Conservation (phyloP, 495 filamentous ascomycete genomes). For the Monascus purpureus region DNA sequence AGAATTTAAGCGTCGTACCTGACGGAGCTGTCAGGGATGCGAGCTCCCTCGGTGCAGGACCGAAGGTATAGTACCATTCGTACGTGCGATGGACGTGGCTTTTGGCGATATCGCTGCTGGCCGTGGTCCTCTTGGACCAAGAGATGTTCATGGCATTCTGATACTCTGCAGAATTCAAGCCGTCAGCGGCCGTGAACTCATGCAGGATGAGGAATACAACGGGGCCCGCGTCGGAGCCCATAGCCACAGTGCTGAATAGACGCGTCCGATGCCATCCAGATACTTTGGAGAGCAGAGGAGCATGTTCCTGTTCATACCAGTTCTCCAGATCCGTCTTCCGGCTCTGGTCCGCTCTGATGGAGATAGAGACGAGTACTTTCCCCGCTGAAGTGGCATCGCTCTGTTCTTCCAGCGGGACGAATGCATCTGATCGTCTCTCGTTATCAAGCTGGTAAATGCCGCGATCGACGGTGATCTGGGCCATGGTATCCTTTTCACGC, state of each 20-base stretch:
- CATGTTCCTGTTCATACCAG: conserved; percentile 64
- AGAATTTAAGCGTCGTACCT: conserved; percentile 10
- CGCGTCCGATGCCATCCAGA: conserved; percentile 65
- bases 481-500: conserved; percentile 62
- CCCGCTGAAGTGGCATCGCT: conserved; percentile 46
- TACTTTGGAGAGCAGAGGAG: conserved; percentile 53
- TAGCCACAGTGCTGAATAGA: conserved; percentile 43
- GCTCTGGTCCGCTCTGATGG: conserved; percentile 38
- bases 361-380: conserved; percentile 47
- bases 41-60: conserved; percentile 56
- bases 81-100: conserved; percentile 43
- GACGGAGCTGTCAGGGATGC: conserved; percentile 23
- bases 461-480: conserved; percentile 56
- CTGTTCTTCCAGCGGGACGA: conserved; percentile 40
- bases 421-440: conserved; percentile 36
- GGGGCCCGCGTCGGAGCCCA: conserved; percentile 28
- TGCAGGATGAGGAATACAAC: conserved; percentile 52
- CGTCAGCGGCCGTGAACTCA: conserved; percentile 53
- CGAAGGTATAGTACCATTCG: conserved; percentile 65
- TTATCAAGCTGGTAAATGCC: conserved; percentile 51
- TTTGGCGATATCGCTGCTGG: conserved; percentile 42
- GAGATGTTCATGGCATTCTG: conserved; percentile 44
- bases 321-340: conserved; percentile 41
- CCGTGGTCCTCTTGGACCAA: conserved; percentile 39
- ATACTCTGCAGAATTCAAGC: conserved; percentile 47